Evolutionary conservation across 2,329 filamentous ascomycete genomes (phyloP), one percentile per base, ranked within the genome.

Genomic region (Penicillium sp.): DNA sequence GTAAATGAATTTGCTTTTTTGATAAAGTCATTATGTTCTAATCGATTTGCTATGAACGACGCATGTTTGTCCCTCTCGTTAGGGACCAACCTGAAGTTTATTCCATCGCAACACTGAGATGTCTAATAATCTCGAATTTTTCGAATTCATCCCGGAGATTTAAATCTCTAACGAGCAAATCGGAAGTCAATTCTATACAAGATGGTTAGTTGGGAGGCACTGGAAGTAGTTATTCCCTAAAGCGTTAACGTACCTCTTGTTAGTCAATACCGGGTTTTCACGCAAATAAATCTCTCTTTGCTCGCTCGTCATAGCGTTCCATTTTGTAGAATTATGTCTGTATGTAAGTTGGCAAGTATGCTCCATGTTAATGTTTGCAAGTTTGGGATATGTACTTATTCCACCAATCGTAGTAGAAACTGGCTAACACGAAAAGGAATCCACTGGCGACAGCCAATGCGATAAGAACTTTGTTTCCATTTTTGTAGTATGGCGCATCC

Each of bases 301-400:
- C n/a, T 70, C 66, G 12, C 58, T 59, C 0, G 61, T 70, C 72
- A 75, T 72, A 1, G 65, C 63, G 41, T 73, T 59, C 72, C 73
- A 75, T 53, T 62, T 68, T 63, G 78, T 76, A 17, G 79, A 69
- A 21, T 81, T 78, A 63, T 82, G 82, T 57, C 83, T 81, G 65
- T 82, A 77, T 6, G 44, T n/a, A 8, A 61, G n/a, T 59, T 42
- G 47, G 33, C 31, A 38, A 19, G 17, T 6, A 9, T 19, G 10
- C 10, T 45, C 10, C 4, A 31, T 15, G 21, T 15, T 21, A 1
- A 45, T 7, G 1, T 19, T n/a, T 15, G 12, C 12, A 12, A 15
- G n/a, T 19, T 15, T 12, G 13, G 6, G 1, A 2, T 15, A 8
- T 10, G 10, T 47, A 53, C 42, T 12, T 38, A 17, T 53, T 53